A percentile compares a stretch with the other conserved stretches of the same genome.
These are phyloP conservation scores for Senecio squalidus DNA, from an alignment of 140 eudicot genomes.

Conservation along the genomic window DNA sequence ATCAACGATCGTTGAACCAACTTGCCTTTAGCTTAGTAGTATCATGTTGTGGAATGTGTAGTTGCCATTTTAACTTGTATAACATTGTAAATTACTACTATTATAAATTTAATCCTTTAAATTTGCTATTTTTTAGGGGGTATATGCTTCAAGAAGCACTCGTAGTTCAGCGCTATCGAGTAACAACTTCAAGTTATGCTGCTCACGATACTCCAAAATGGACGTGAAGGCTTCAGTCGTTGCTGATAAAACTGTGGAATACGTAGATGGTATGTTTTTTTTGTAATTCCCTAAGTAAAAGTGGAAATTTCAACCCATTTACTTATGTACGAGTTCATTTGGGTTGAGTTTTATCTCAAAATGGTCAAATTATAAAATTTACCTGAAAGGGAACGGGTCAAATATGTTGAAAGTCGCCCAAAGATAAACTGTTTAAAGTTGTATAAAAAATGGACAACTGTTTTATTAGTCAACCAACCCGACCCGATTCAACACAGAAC, in stretches of 20 bases:
- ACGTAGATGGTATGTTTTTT: constrained; percentile 33
- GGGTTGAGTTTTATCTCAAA: neutral
- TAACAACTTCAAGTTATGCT: constrained; percentile 30
- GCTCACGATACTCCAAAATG: constrained; percentile 27
- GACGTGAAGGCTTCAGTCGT: constrained; percentile 39
- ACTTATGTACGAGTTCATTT: neutral
- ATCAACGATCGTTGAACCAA: too few relatives aligned
- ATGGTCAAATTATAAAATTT: too few relatives aligned
- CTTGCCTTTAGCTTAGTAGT: too few relatives aligned
- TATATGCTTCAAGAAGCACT: constrained; percentile 1
- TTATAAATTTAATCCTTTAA: too few relatives aligned
- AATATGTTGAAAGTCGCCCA: too few relatives aligned
- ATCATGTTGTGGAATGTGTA: too few relatives aligned
- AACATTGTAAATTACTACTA: too few relatives aligned
- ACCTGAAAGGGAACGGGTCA: neutral
- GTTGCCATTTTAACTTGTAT: too few relatives aligned
- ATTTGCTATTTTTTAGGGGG: constrained; percentile 24
- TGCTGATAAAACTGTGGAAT: constrained; percentile 31
- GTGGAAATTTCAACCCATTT: neutral
- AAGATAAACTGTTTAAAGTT: too few relatives aligned
- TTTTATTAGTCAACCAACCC: too few relatives aligned
- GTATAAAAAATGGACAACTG: too few relatives aligned
- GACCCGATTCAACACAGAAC: neutral
- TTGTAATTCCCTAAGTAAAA: neutral
- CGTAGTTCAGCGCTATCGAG: neutral